Conservation (phyloP, 352 stramenopile genomes). For the Phytopythium cucurbitacearum region DNA sequence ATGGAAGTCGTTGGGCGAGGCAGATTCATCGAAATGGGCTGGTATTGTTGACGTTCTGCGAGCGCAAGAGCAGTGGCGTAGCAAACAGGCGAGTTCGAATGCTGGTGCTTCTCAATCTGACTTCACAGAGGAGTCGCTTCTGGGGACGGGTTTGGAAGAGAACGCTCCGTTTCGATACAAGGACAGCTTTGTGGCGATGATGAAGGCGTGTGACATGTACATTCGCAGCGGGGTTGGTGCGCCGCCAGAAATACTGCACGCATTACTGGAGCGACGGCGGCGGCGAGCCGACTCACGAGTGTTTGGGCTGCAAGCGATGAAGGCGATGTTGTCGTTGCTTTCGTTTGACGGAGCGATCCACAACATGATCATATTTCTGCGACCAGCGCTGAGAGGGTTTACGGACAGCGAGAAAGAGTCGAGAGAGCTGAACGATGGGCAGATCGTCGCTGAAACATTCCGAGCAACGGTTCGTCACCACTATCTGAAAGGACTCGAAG, state of each 20-base stretch:
- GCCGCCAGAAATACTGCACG: slow-evolving; percentile 66
- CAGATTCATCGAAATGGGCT: slow-evolving; percentile 82
- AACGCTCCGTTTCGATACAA: slow-evolving; percentile 48
- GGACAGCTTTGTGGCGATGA: slow-evolving; percentile 67
- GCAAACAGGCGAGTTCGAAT: neutral
- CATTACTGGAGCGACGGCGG: slow-evolving; percentile 71
- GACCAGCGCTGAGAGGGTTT: slow-evolving; percentile 78
- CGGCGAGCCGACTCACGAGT: slow-evolving; percentile 67
- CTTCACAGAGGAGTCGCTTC: neutral
- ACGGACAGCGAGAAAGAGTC: slow-evolving; percentile 84
- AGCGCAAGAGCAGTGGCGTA: slow-evolving; percentile 64
- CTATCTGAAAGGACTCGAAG: slow-evolving; percentile 85
- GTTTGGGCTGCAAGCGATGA: slow-evolving; percentile 82
- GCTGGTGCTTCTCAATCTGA: neutral
- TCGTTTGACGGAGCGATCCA: slow-evolving; percentile 79
- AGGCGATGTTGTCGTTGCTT: slow-evolving; percentile 55
- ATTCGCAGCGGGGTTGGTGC: slow-evolving; percentile 79
- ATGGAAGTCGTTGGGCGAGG: slow-evolving; percentile 72
- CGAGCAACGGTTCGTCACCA: slow-evolving; percentile 82
- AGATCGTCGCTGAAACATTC: slow-evolving; percentile 79
- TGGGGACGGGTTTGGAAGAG: slow-evolving; percentile 1
- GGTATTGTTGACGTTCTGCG: slow-evolving; percentile 80
- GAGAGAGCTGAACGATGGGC: slow-evolving; percentile 66
- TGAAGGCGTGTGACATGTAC: slow-evolving; percentile 86
- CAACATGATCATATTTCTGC: slow-evolving; percentile 78